Evolutionary conservation across 768 basidiomycete species (phyloP), one percentile per base, ranked within the genome.

Genomic region (Floccularia luteovirens): DNA sequence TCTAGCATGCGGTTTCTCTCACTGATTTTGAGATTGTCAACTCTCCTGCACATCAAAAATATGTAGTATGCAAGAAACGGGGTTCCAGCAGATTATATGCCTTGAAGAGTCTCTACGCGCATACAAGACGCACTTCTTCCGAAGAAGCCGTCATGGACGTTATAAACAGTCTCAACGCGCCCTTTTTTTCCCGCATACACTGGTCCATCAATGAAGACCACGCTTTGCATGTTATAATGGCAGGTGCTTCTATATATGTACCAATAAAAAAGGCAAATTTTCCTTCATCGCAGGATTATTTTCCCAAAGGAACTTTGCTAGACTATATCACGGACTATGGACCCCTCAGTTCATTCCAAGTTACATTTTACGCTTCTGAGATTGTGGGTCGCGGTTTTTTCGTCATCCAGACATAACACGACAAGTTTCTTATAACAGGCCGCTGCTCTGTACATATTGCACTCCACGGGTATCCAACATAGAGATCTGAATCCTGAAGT

Each of bases 301-400:
- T 55, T 45, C 57, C 55, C 16, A 45, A 52, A 24, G 58, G 58
- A 12, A 56, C 47, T 34, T 46, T 72, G 2, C 32, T 52, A 13
- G 53, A 60, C 10, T 48, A 60, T 14, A 44, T 72, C 14, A 43
- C 47, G 16, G 50, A 46, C 2, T 44, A 61, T 32, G 71, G 67
- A 0, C 46, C 59, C 1, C 42, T 76, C 5, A 47, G 51, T 6
- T 51, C 61, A 4, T 53, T 62, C 3, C 59, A 62, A 11, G 63
- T 64, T 1, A 50, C 57, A 13, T 63, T 71, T 35, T 73, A 69
- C 45, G 69, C 70, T 4, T 62, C 66, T 23, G 75, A 79, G 52
- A 51, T 77, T 23, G 75, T 77, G 38, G 44, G 68, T 48, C 20
- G 12, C 38, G 17, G 23, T 41, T 17, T 12, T 10, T 3, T 28